Evolutionary conservation across 2,329 filamentous ascomycete species (phyloP).

Genomic region (Arthrobotrys megalospora): DNA sequence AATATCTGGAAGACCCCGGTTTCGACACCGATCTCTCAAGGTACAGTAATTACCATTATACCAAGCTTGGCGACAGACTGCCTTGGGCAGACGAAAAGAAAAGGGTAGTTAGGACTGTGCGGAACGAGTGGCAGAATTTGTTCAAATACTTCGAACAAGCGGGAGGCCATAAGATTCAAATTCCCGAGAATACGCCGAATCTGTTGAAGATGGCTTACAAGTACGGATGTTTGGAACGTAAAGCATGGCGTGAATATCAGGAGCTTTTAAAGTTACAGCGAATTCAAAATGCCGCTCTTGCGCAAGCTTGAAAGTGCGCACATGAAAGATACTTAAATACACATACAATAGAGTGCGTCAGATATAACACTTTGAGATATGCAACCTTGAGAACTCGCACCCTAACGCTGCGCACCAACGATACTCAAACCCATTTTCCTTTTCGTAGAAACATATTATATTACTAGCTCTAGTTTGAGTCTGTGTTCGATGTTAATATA

Average conservation of each 20-base stretch:
- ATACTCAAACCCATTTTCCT: no score
- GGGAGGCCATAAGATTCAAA: not conserved
- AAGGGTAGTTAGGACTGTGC: not conserved
- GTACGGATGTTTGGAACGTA: not conserved
- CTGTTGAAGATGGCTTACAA: constrained; percentile 1
- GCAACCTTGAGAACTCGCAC: no score
- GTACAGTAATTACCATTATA: not conserved
- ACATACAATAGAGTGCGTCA: no score
- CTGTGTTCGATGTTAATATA: no score
- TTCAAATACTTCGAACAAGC: constrained; percentile 6
- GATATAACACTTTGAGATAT: no score
- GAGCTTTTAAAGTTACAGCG: not conserved
- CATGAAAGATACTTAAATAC: no score
- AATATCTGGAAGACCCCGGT: not conserved
- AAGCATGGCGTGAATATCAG: not conserved
- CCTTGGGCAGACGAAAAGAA: constrained; percentile 12
- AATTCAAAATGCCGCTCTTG: no score
- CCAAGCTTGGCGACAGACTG: not conserved
- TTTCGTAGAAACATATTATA: no score
- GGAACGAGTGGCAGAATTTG: not conserved
- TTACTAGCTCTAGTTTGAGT: no score
- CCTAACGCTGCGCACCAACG: no score
- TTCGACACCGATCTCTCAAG: constrained; percentile 3
- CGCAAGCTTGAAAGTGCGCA: no score
- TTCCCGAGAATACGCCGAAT: not conserved